Evolutionary conservation across 805 yeast species (phyloP).

Genomic region (Wickerhamiella allomyrinae): DNA sequence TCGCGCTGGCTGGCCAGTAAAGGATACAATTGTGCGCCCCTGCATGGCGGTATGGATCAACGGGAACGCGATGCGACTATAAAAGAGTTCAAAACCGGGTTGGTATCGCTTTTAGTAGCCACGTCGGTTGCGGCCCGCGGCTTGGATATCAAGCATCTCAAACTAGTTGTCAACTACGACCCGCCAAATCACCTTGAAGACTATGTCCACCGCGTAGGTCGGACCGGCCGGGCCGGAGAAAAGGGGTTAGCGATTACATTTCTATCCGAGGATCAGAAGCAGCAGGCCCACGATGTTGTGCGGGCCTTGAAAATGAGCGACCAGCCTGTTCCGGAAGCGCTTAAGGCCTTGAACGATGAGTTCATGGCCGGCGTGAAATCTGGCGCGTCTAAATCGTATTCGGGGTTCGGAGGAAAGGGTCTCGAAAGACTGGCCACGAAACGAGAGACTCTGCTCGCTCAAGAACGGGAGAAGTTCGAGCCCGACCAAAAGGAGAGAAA

Average conservation of each 20-base stretch:
- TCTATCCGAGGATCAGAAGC: slow-evolving; percentile 44
- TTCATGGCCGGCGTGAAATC: slow-evolving; percentile 48
- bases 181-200: slow-evolving; percentile 85
- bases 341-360: slow-evolving; percentile 35
- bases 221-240: slow-evolving; percentile 88
- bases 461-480: slow-evolving; percentile 23
- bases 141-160: slow-evolving; percentile 74
- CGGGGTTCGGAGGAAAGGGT: slow-evolving; percentile 90
- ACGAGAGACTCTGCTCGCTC: slow-evolving; percentile 37
- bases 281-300: slow-evolving; percentile 53
- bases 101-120: slow-evolving; percentile 54
- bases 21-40: slow-evolving; percentile 46
- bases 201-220: slow-evolving; percentile 88
- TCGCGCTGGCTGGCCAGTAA: slow-evolving; percentile 37
- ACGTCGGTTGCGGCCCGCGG: slow-evolving; percentile 95
- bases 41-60: slow-evolving; percentile 91
- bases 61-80: slow-evolving; percentile 65
- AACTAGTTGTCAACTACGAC: slow-evolving; percentile 68
- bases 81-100: slow-evolving; percentile 49
- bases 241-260: slow-evolving; percentile 67
- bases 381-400: slow-evolving; percentile 32
- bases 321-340: slow-evolving; percentile 37
- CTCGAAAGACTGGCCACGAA: slow-evolving; percentile 55
- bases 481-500: slow-evolving; percentile 12
- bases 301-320: slow-evolving; percentile 51